A percentile compares a stretch with the other conserved stretches of the same genome.
These are phyloP conservation scores for Saksenaea vasiformis DNA, from an alignment of 371 early-diverging fungal genomes.

Conservation along the genomic window DNA sequence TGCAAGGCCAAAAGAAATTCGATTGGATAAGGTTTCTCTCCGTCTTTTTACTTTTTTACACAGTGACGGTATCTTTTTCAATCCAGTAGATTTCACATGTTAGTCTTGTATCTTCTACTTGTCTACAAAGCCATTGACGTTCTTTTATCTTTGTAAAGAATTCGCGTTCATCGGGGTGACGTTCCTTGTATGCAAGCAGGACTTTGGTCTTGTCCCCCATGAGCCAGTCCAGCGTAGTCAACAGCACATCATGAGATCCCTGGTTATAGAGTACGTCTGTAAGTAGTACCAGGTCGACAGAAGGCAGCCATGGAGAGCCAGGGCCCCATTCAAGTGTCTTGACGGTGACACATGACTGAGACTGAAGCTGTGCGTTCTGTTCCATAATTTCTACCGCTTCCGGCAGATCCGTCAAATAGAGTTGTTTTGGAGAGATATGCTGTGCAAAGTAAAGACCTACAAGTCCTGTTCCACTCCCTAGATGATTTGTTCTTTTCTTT, in stretches of 20 bases:
- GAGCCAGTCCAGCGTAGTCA: conserved; percentile 39
- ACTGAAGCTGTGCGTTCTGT: conserved; percentile 27
- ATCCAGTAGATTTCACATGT: conserved; percentile 39
- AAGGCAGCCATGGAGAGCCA: neutral
- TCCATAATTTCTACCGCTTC: conserved; percentile 39
- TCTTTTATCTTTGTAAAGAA: conserved; percentile 38
- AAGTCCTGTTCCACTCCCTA: conserved; percentile 52
- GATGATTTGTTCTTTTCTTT: neutral
- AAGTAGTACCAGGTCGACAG: conserved; percentile 36
- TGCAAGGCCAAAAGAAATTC: neutral
- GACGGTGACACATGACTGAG: conserved; percentile 14
- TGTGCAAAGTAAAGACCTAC: conserved; percentile 44
- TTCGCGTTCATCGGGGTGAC: conserved; percentile 45
- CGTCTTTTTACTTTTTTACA: too few species aligned
- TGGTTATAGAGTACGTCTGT: conserved; percentile 52
- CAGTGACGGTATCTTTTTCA: neutral
- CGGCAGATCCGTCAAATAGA: conserved; percentile 44
- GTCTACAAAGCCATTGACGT: conserved; percentile 14
- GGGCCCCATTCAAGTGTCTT: conserved; percentile 37
- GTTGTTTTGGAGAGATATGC: conserved; percentile 19
- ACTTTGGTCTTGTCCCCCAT: conserved; percentile 22
- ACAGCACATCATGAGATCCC: conserved; percentile 35
- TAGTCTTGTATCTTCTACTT: conserved; percentile 11
- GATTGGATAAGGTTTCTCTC: too few species aligned
- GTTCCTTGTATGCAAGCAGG: conserved; percentile 38